phyloP scores from a whole-genome alignment of 768 basidiomycete genomes.

The Tulasnella sp. region DNA sequence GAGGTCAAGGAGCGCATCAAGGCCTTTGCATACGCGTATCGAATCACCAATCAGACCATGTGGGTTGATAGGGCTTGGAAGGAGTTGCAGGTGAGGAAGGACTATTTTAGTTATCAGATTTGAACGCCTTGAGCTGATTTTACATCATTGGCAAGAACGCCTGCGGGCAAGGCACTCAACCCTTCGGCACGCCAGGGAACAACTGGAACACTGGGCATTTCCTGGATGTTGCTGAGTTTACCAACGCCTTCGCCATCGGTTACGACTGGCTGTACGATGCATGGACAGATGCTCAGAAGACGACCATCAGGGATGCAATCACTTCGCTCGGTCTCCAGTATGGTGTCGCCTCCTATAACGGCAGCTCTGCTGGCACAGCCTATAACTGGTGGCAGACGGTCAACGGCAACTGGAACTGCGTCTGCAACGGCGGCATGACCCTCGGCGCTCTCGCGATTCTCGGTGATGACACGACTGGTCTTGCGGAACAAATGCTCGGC shows the following conservation, averaged over 20 bases:
- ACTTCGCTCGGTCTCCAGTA: slow-evolving; percentile 63
- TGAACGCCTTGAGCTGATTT: not conserved
- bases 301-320: slow-evolving; percentile 56
- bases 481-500: slow-evolving; percentile 52
- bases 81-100: slow-evolving; percentile 60
- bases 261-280: slow-evolving; percentile 94
- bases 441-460: slow-evolving; percentile 85
- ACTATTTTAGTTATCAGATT: not conserved
- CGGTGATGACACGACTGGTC: slow-evolving; percentile 66
- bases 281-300: slow-evolving; percentile 65
- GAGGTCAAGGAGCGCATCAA: slow-evolving; percentile 86
- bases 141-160: slow-evolving; percentile 68
- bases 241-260: slow-evolving; percentile 78
- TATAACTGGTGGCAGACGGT: slow-evolving; percentile 72
- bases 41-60: slow-evolving; percentile 81
- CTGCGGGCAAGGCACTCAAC: slow-evolving; percentile 50
- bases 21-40: slow-evolving; percentile 82
- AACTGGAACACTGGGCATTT: slow-evolving; percentile 88
- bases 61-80: slow-evolving; percentile 80
- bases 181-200: slow-evolving; percentile 53
- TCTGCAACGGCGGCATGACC: slow-evolving; percentile 80
- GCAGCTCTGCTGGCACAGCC: slow-evolving; percentile 22
- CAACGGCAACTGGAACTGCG: slow-evolving; percentile 95
- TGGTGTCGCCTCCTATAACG: slow-evolving; percentile 46
- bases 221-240: slow-evolving; percentile 85